Evolutionary conservation across 176 grass and related monocot genomes (phyloP).

Genomic region (Cenchrus purpureus): DNA sequence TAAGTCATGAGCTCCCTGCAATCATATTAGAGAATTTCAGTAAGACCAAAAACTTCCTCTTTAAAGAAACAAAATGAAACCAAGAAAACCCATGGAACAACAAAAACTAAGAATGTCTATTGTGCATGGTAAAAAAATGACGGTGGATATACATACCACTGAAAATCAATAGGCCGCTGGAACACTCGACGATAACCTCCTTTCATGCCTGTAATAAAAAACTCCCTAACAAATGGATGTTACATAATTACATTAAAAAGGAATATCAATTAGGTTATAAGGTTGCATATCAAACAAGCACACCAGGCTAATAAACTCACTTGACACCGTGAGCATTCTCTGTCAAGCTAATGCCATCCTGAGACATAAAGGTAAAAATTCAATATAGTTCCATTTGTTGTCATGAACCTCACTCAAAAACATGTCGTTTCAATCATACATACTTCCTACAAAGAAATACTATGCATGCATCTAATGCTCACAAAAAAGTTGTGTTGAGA

Average conservation of each 20-base stretch:
- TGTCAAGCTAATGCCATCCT: conserved; percentile 96
- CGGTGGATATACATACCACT: conserved; percentile 58
- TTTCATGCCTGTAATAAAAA: conserved; percentile 92
- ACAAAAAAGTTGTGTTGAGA: background rate
- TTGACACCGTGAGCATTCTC: conserved; percentile 85
- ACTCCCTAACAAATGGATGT: conserved; percentile 69
- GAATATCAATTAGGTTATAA: conserved; percentile 21
- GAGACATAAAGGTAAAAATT: conserved; percentile 52
- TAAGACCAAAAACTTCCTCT: background rate
- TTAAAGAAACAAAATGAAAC: background rate
- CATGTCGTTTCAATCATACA: background rate
- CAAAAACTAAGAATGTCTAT: conserved; percentile 13
- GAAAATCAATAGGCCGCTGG: conserved; percentile 81
- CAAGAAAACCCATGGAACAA: conserved; percentile 11
- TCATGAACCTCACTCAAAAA: conserved; percentile 14
- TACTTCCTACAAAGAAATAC: background rate
- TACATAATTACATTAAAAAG: conserved; percentile 27
- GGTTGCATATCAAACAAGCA: conserved; percentile 11
- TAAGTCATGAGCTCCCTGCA: conserved; percentile 83
- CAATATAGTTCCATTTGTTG: background rate
- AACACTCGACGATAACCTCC: conserved; percentile 92
- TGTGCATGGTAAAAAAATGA: background rate
- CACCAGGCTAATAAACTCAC: conserved; percentile 57
- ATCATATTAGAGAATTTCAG: conserved; percentile 29
- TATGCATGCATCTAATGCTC: background rate